Conservation (phyloP, 2,329 filamentous ascomycete genomes). For the Cladosporium sp. region DNA sequence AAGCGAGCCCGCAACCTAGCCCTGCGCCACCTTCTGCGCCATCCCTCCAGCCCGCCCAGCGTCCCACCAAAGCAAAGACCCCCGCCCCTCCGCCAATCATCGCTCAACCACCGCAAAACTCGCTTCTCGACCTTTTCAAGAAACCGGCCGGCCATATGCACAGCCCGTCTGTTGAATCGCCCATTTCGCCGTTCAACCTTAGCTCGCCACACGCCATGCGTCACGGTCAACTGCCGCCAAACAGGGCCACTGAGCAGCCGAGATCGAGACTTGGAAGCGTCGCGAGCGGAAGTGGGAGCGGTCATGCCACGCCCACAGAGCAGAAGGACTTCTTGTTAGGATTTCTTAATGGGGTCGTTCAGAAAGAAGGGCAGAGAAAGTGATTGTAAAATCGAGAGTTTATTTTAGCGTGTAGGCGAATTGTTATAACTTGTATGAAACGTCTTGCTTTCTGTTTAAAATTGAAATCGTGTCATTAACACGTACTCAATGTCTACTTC, state of each 20-base stretch:
- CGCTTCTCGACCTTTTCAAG: conserved; percentile 28
- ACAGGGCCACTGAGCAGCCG: conserved; percentile 12
- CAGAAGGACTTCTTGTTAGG: conserved; percentile 32
- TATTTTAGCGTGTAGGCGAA: too few species aligned
- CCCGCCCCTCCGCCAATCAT: conserved; percentile 10
- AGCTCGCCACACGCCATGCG: conserved; percentile 22
- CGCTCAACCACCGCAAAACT: conserved; percentile 19
- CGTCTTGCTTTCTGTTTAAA: too few species aligned
- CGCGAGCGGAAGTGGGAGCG: conserved; percentile 19
- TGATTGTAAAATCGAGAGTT: background rate
- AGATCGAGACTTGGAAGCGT: conserved; percentile 23
- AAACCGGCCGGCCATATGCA: conserved; percentile 14
- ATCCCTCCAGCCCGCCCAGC: conserved; percentile 21
- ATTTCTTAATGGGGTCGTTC: conserved; percentile 33
- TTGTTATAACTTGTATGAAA: too few species aligned
- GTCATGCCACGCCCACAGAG: conserved; percentile 26
- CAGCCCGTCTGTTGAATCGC: conserved; percentile 24
- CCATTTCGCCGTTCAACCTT: conserved; percentile 29
- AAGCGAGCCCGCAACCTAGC: conserved; percentile 12
- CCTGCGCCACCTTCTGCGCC: conserved; percentile 26
- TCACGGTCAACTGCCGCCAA: conserved; percentile 6
- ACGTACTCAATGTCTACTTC: background rate
- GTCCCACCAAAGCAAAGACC: conserved; percentile 12
- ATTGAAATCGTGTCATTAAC: too few species aligned
- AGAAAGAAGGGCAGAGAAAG: conserved; percentile 24